These are phyloP conservation scores for Antarctomyces pellizariae DNA, from an alignment of 495 filamentous ascomycete species.

Conservation along the genomic window DNA sequence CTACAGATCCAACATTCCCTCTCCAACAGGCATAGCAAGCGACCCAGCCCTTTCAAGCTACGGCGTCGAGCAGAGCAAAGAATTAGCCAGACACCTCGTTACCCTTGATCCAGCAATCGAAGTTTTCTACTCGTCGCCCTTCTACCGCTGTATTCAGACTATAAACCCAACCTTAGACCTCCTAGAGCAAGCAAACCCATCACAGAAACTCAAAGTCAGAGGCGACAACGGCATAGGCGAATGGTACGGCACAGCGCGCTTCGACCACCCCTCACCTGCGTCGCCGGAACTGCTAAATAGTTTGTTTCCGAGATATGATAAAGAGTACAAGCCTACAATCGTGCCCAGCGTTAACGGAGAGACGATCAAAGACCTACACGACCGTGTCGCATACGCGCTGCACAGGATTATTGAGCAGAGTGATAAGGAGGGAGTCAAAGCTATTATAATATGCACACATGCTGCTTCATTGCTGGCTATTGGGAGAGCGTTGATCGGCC, in stretches of 20 bases:
- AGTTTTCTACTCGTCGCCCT: conserved; percentile 62
- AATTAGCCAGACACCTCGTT: conserved; percentile 45
- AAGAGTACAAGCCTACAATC: conserved; percentile 30
- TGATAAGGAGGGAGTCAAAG: conserved; percentile 36
- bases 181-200: conserved; percentile 13
- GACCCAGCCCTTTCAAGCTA: conserved; percentile 76
- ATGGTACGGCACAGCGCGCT: conserved; percentile 68
- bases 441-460: conserved; percentile 71
- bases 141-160: conserved; percentile 85
- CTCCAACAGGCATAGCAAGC: conserved; percentile 63
- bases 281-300: conserved; percentile 26
- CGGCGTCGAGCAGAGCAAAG: conserved; percentile 60
- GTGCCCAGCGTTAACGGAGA: conserved; percentile 52
- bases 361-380: conserved; percentile 50
- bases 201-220: conserved; percentile 23
- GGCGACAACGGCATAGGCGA: conserved; percentile 65
- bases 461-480: conserved; percentile 72
- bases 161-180: conserved; percentile 42
- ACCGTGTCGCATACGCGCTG: conserved; percentile 50
- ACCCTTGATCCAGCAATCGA: conserved; percentile 40
- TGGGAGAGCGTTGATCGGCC: conserved; percentile 54
- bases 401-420: conserved; percentile 42
- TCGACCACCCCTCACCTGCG: conserved; percentile 66
- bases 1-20: conserved; percentile 42
- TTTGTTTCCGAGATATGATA: conserved; percentile 39